phyloP scores from a whole-genome alignment of 2,329 filamentous ascomycete genomes.

The Alternaria gansuensis region DNA sequence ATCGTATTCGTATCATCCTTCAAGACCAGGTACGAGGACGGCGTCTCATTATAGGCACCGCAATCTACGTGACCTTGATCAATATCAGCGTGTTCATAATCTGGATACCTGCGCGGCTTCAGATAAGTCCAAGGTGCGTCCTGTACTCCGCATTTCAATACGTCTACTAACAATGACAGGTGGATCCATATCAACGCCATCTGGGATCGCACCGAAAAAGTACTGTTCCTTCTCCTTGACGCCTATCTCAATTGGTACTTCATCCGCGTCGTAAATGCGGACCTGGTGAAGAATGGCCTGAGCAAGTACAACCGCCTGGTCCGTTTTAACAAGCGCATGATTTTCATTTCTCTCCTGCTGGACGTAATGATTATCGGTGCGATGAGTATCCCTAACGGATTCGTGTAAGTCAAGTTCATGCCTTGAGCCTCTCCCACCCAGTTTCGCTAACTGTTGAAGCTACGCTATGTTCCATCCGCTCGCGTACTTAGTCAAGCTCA shows the following conservation, averaged over 20 bases:
- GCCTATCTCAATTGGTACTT: conserved; percentile 40
- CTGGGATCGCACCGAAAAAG: conserved; percentile 43
- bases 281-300: conserved; percentile 40
- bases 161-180: conserved; percentile 1
- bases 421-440: not conserved
- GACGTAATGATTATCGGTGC: conserved; percentile 53
- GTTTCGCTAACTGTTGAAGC: conserved; percentile 17
- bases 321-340: conserved; percentile 39
- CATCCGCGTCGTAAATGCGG: conserved; percentile 35
- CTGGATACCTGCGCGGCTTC: conserved; percentile 43
- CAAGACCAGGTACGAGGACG: conserved; percentile 27
- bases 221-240: conserved; percentile 37
- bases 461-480: conserved; percentile 61
- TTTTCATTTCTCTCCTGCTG: conserved; percentile 38
- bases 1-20: conserved; percentile 41
- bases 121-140: conserved; percentile 30
- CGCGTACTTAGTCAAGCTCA: conserved; percentile 58
- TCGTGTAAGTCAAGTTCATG: conserved; percentile 44
- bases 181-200: conserved; percentile 37
- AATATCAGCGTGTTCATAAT: conserved; percentile 45
- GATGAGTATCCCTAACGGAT: conserved; percentile 55
- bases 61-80: conserved; percentile 31
- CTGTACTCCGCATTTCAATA: not conserved
- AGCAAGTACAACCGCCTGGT: conserved; percentile 41
- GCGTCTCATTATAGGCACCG: conserved; percentile 27